A percentile compares a stretch with the other conserved stretches of the same genome.
These are phyloP conservation scores for Pelargonium australe DNA, from an alignment of 441 rosid species.

Conservation along the genomic window DNA sequence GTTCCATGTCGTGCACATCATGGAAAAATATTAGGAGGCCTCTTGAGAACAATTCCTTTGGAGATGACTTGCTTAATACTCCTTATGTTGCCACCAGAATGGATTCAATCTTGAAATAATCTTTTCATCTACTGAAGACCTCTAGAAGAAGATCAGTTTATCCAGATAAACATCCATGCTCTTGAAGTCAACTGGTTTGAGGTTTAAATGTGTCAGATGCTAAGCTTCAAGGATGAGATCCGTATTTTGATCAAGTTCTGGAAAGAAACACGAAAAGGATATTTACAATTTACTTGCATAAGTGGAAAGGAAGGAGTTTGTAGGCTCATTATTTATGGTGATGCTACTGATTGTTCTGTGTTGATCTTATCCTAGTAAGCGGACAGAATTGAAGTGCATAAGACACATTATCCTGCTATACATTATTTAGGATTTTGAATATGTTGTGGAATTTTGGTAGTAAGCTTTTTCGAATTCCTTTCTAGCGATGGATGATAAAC, in stretches of 20 bases:
- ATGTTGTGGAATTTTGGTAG: neutral
- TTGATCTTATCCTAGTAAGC: neutral
- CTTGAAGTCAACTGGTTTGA: neutral
- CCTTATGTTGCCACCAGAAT: too few relatives aligned
- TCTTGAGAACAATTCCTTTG: neutral
- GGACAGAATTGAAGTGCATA: neutral
- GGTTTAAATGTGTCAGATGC: neutral
- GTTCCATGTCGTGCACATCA: neutral
- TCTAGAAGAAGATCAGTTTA: too few relatives aligned
- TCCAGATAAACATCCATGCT: too few relatives aligned
- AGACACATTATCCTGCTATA: neutral
- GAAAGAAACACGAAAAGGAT: too few relatives aligned
- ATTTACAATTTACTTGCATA: neutral
- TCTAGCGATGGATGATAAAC: neutral
- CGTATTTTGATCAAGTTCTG: neutral
- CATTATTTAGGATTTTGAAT: conserved; percentile 5
- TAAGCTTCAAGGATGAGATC: neutral
- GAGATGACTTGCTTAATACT: neutral
- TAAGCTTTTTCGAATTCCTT: neutral
- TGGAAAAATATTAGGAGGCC: neutral
- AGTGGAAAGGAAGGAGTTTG: neutral
- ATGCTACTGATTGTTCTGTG: neutral
- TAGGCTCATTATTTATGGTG: conserved; percentile 3
- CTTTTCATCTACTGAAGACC: too few relatives aligned
- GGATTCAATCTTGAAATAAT: too few relatives aligned